Evolutionary conservation across 768 basidiomycete species (phyloP), one percentile per base, ranked within the genome.

Genomic region (Xanthoconium stramineum): DNA sequence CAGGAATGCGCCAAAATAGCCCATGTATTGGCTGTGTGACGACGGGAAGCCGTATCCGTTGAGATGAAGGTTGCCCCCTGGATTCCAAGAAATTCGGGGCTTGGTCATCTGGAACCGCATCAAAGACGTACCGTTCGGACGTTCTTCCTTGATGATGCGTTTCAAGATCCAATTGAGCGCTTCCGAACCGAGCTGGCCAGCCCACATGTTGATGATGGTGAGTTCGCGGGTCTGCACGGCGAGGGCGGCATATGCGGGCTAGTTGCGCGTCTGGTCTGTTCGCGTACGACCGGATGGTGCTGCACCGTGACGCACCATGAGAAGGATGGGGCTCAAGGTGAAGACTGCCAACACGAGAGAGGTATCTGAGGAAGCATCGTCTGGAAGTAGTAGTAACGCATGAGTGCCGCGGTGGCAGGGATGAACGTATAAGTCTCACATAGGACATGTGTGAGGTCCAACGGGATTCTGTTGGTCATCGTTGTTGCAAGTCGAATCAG

Each of bases 21-120:
- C 91, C 91, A 94, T 92, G 68, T 86, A 91, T 71, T 94, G 91
- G 70, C 89, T 90, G 65, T 94, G 91, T 14, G 89, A 91, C 1
- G 91, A 92, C 0, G 91, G 91, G 62, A 93, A 93, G 8, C 90
- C 91, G 65, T 91, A 93, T 14, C 91, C 91, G 52, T 80, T 80
- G 19, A 71, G 52, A 19, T 24, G 24, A 24, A 24, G 24, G 24
- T 47, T 19, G 20, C 59, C 53, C 13, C 52, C 69, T 71, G 5
- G 17, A 44, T 28, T 19, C 29, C 32, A 24, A 32, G 30, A 47
- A 24, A 24, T 48, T 64, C 42, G 60, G 57, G 24, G 17, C 7
- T 46, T 14, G 32, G 33, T 28, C 24, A n/a, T 40, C 15, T 14
- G 12, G 24, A 2, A 24, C 19, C 28, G 40, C 17, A 11, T 11